Evolutionary conservation across 129 eudicot genomes (phyloP).

Genomic region (Centaurea solstitialis): DNA sequence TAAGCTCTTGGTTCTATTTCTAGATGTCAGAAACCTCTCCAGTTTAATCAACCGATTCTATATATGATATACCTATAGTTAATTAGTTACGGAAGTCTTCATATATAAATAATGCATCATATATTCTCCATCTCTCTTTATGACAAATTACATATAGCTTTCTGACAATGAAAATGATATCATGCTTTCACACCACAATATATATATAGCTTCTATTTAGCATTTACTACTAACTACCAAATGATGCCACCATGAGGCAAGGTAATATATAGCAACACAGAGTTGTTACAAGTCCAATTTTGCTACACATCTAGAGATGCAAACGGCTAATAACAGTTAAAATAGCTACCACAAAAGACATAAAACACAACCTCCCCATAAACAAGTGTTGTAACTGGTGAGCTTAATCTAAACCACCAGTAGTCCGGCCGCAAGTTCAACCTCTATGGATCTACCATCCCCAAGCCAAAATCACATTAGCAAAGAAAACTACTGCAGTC

Average conservation of each 20-base stretch:
- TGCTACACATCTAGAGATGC: constrained; percentile 5
- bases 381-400: constrained; percentile 9
- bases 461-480: not conserved
- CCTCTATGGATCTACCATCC: not conserved
- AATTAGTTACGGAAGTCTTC: not conserved
- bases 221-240: not conserved
- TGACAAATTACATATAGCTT: not conserved
- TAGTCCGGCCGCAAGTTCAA: not conserved
- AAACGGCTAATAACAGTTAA: not conserved
- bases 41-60: not conserved
- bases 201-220: not conserved
- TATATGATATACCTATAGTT: not conserved
- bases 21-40: not conserved
- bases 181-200: not conserved
- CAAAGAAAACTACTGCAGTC: not conserved
- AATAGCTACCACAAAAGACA: constrained; percentile 8
- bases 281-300: not conserved
- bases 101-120: not conserved
- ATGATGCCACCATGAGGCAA: constrained; percentile 8
- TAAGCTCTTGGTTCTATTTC: not conserved
- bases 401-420: not conserved
- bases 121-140: not conserved
- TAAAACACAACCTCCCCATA: constrained; percentile 6
- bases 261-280: constrained; percentile 6
- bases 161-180: not conserved